Evolutionary conservation across 805 yeast genomes (phyloP).

Genomic region (Hanseniaspora mollemarum): DNA sequence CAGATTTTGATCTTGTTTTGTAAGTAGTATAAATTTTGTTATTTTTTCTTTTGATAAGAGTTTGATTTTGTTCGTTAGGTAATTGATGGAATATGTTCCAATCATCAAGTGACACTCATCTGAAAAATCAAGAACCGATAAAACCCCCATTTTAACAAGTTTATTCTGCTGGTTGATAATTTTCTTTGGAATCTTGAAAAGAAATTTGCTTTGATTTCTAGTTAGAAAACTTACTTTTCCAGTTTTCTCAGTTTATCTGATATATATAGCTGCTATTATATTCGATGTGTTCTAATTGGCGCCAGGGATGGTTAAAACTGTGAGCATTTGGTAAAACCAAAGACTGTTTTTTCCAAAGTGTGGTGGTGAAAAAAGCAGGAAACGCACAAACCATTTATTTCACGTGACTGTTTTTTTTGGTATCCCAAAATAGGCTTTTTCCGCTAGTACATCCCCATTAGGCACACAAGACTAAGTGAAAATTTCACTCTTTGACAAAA

Average conservation of each 20-base stretch:
- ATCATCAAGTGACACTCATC: conserved; percentile 12
- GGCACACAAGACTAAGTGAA: not conserved
- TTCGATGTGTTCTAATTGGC: too few species aligned
- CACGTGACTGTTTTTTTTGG: not conserved
- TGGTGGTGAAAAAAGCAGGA: not conserved
- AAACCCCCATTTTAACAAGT: conserved; percentile 7
- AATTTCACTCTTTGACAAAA: not conserved
- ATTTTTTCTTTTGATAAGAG: not conserved
- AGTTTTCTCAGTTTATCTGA: too few species aligned
- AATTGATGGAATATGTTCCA: conserved; percentile 11
- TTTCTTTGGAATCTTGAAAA: not conserved
- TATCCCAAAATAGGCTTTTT: not conserved
- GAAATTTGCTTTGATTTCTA: too few species aligned
- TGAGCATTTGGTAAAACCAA: not conserved
- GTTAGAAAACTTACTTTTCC: not conserved
- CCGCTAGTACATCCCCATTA: not conserved
- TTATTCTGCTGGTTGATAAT: too few species aligned
- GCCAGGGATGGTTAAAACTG: not conserved
- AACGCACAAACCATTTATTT: not conserved
- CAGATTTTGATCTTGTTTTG: not conserved
- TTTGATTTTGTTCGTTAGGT: conserved; percentile 8
- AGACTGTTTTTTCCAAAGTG: not conserved
- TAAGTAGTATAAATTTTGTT: not conserved
- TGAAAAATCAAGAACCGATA: conserved; percentile 11
- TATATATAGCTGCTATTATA: too few species aligned